Conservation (phyloP, 2,329 filamentous ascomycete genomes). For the Alternaria atra region DNA sequence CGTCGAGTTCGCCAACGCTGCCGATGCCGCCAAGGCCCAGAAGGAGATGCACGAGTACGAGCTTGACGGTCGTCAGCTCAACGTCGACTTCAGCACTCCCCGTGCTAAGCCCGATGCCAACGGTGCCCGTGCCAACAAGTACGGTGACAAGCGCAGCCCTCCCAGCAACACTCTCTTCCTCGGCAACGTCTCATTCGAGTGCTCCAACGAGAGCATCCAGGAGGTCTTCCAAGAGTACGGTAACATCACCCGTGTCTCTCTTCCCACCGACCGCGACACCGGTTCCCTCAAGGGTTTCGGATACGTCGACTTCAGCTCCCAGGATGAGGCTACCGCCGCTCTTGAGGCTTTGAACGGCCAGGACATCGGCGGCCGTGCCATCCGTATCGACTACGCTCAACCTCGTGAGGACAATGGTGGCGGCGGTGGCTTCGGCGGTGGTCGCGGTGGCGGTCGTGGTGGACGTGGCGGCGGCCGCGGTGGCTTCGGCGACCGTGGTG, state of each 20-base stretch:
- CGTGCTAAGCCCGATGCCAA: slow-evolving; percentile 63
- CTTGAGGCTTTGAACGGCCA: slow-evolving; percentile 75
- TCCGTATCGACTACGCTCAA: slow-evolving; percentile 84
- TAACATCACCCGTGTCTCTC: slow-evolving; percentile 78
- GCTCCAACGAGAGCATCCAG: slow-evolving; percentile 77
- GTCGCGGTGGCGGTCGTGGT: slow-evolving; percentile 57
- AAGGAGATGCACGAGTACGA: slow-evolving; percentile 78
- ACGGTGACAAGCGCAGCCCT: slow-evolving; percentile 81
- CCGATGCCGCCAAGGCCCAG: slow-evolving; percentile 74
- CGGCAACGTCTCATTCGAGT: slow-evolving; percentile 88
- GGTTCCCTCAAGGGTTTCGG: slow-evolving; percentile 91
- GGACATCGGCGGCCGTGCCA: slow-evolving; percentile 74
- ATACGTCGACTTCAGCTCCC: slow-evolving; percentile 82
- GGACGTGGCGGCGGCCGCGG: slow-evolving; percentile 57
- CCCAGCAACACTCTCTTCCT: slow-evolving; percentile 89
- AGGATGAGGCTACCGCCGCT: slow-evolving; percentile 83
- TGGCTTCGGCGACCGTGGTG: slow-evolving; percentile 61
- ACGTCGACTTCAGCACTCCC: slow-evolving; percentile 79
- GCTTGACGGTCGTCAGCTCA: slow-evolving; percentile 77
- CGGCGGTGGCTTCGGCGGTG: slow-evolving; percentile 61
- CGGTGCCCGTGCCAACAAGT: slow-evolving; percentile 69
- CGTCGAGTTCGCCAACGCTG: slow-evolving; percentile 79
- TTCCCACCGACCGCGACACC: slow-evolving; percentile 87
- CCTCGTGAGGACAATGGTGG: slow-evolving; percentile 70
- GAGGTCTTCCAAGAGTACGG: slow-evolving; percentile 78